Evolutionary conservation across 352 stramenopile species (phyloP).

Genomic region (Pythium utonaiense): DNA sequence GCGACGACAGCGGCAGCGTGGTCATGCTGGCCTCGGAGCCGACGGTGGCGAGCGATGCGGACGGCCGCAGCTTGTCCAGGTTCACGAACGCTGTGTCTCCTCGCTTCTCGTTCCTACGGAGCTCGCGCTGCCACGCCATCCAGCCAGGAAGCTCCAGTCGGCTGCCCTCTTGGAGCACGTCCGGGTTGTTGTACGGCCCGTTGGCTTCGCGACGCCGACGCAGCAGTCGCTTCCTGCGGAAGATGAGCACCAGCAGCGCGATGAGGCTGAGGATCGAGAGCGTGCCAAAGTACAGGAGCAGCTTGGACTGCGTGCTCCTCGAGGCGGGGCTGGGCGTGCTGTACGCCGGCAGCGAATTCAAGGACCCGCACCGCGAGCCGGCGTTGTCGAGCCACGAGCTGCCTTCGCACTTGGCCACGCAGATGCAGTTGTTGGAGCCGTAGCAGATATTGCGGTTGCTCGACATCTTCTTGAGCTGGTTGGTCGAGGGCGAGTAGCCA

Average conservation of each 20-base stretch:
- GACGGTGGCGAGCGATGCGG: background rate
- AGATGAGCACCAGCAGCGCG: background rate
- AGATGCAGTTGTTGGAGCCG: conserved; percentile 22
- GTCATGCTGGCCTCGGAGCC: conserved; percentile 10
- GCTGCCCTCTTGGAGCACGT: conserved; percentile 3
- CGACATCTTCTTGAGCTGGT: conserved; percentile 21
- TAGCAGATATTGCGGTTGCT: conserved; percentile 25
- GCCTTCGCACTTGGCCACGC: conserved; percentile 18
- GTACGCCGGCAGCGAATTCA: conserved; percentile 9
- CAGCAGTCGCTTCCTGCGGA: conserved; percentile 7
- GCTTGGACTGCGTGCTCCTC: conserved; percentile 17
- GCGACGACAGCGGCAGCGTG: conserved; percentile 14
- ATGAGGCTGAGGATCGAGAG: conserved; percentile 4
- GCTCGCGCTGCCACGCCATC: conserved; percentile 24
- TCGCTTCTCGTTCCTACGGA: conserved; percentile 14
- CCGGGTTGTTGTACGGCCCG: conserved; percentile 22
- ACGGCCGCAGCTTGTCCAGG: conserved; percentile 16
- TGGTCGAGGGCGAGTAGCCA: conserved; percentile 19
- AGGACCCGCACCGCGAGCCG: conserved; percentile 12
- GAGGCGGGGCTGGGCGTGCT: conserved; percentile 12
- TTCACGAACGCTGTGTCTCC: conserved; percentile 8
- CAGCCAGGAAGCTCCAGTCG: conserved; percentile 22
- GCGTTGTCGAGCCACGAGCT: conserved; percentile 7
- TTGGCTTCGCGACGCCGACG: conserved; percentile 13
- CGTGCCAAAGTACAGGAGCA: conserved; percentile 16